phyloP scores from a whole-genome alignment of 2,329 filamentous ascomycete genomes.

The Allantophomopsis lycopodina region DNA sequence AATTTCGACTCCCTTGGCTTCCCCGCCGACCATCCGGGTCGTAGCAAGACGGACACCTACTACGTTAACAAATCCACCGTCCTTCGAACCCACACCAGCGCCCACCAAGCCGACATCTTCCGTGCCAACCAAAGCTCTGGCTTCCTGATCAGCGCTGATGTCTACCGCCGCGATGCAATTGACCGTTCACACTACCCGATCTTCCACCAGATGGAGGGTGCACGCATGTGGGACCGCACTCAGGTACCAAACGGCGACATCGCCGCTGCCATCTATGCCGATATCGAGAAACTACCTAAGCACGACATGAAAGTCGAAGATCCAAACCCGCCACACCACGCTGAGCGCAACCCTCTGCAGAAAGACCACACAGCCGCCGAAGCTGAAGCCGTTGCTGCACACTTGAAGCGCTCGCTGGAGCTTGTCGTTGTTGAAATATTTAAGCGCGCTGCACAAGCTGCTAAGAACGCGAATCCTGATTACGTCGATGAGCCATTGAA shows the following conservation, averaged over 20 bases:
- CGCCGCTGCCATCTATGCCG: slow-evolving; percentile 51
- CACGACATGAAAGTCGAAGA: slow-evolving; percentile 73
- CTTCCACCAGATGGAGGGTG: slow-evolving; percentile 98
- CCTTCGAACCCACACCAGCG: slow-evolving; percentile 85
- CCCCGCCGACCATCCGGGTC: slow-evolving; percentile 73
- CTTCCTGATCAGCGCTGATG: slow-evolving; percentile 86
- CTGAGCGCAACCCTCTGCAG: slow-evolving; percentile 75
- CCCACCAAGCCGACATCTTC: slow-evolving; percentile 80
- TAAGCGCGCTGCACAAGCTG: slow-evolving; percentile 56
- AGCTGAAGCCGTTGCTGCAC: slow-evolving; percentile 67
- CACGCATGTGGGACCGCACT: slow-evolving; percentile 70
- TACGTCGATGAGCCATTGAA: slow-evolving; percentile 57
- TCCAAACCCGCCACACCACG: slow-evolving; percentile 63
- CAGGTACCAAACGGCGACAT: slow-evolving; percentile 43
- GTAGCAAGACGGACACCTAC: slow-evolving; percentile 83
- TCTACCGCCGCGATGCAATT: slow-evolving; percentile 89
- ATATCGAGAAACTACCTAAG: slow-evolving; percentile 56
- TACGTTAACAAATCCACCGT: slow-evolving; percentile 80
- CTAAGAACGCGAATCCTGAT: slow-evolving; percentile 31
- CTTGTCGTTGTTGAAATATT: slow-evolving; percentile 86
- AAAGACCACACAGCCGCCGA: slow-evolving; percentile 51
- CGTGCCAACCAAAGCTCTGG: slow-evolving; percentile 57
- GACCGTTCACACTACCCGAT: slow-evolving; percentile 92
- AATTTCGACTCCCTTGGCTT: slow-evolving; percentile 99
- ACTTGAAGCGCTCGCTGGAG: slow-evolving; percentile 83